Conservation (phyloP, 495 filamentous ascomycete genomes). For the Polyplosphaeria fusca region DNA sequence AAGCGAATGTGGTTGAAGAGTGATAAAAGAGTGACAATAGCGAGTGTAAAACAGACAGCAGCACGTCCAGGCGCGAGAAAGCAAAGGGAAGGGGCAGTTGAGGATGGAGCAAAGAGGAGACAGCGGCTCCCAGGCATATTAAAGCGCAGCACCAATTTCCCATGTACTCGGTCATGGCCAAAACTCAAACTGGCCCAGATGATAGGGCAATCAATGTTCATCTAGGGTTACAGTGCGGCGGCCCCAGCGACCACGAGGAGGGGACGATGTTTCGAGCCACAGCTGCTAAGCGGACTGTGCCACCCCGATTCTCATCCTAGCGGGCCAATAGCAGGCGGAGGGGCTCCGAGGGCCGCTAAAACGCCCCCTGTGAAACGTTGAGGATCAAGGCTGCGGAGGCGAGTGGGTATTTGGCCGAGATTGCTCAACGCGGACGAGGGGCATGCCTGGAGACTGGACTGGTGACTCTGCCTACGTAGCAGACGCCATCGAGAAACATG, state of each 20-base stretch:
- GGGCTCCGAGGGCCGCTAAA: too few species aligned
- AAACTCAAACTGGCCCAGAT: background rate
- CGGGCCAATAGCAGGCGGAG: too few species aligned
- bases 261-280: background rate
- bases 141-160: background rate
- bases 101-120: background rate
- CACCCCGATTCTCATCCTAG: background rate
- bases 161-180: too few species aligned
- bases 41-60: constrained; percentile 4
- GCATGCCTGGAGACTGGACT: too few species aligned
- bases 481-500: too few species aligned
- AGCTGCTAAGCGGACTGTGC: background rate
- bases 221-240: background rate
- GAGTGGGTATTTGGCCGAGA: too few species aligned
- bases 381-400: too few species aligned
- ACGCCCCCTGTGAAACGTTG: too few species aligned
- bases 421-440: too few species aligned
- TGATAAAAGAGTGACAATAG: constrained; percentile 1
- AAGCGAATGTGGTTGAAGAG: background rate
- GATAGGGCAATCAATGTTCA: background rate
- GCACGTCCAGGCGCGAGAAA: constrained; percentile 26
- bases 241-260: background rate
- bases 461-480: too few species aligned
- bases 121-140: background rate
- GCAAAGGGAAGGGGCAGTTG: background rate